Base-by-base conservation (phyloP, 371 early-diverging fungal species). In the Dichotomocladium elegans region DNA sequence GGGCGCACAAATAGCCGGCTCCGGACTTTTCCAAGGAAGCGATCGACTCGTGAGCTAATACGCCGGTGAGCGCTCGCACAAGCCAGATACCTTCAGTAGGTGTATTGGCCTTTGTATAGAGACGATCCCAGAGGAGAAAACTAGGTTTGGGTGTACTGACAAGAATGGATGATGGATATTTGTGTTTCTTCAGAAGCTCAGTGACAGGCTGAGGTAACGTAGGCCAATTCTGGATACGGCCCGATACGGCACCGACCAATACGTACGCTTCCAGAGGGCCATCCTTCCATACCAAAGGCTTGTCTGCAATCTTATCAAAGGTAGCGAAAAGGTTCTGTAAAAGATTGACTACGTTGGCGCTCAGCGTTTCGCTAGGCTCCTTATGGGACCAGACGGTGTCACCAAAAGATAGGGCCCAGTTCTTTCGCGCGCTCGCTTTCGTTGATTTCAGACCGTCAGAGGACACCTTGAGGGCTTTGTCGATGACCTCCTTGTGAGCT, bases 101-200 rank as follows among this genome's bases (percentile, higher is more conserved):
- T 12, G 66, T 66, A 4, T 82, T 59, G 31, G 91, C 79, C 64
- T 93, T 93, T 49, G 81, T 79, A 58, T 87, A 92, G 17, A 89
- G 83, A 67, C 88, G 89, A 51, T 92, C 93, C 81, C 86, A 86
- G 41, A 92, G 62, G 27, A 92, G 70, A 53, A 89, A 87, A 11
- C 91, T 86, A 34, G 83, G 79, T 53, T 87, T 89, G 37, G 75
- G 77, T 27, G 63, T 54, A 7, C 66, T 55, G 9, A 57, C 61
- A 41, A 71, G 60, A 27, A 73, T 21, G 4, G 60, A 54, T 29
- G 58, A 60, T 7, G 74, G 70, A 40, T 74, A 74, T 27, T 74
- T 77, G 53, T 72, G 62, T 30, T 68, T 52, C 37, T 67, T 72
- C 28, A 77, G 42, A 9, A 74, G 47, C 31, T 72, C 72, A 1